A percentile compares a stretch with the other conserved stretches of the same genome.
Evolutionary conservation across 768 basidiomycete species (phyloP).

Genomic region (Tulasnella sp.): DNA sequence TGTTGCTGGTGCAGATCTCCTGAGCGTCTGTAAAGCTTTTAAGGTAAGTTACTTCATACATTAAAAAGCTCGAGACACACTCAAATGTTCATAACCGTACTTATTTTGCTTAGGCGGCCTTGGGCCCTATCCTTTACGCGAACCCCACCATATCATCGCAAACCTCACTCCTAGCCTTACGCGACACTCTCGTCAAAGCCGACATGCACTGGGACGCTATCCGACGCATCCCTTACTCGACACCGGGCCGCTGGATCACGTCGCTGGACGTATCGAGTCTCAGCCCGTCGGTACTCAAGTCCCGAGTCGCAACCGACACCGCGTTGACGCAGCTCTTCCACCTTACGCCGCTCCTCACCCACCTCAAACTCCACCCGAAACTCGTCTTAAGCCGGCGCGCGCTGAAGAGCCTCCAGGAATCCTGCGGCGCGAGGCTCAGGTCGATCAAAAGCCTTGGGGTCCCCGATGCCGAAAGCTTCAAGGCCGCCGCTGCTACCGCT

Average conservation of each 20-base stretch:
- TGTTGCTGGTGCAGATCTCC: slow-evolving; percentile 16
- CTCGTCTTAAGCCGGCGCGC: slow-evolving; percentile 46
- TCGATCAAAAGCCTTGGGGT: slow-evolving; percentile 12
- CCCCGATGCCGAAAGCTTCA: slow-evolving; percentile 36
- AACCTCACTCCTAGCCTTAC: slow-evolving; percentile 42
- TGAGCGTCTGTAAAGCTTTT: slow-evolving; percentile 32
- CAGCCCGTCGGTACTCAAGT: slow-evolving; percentile 32
- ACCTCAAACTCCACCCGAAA: slow-evolving; percentile 41
- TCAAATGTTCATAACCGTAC: background rate
- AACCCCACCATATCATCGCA: slow-evolving; percentile 36
- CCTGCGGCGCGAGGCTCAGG: slow-evolving; percentile 6
- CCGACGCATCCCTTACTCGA: slow-evolving; percentile 73
- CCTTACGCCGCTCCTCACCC: slow-evolving; percentile 50
- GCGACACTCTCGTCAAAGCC: slow-evolving; percentile 42
- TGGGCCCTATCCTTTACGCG: slow-evolving; percentile 56
- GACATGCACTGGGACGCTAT: slow-evolving; percentile 84
- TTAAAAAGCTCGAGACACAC: background rate
- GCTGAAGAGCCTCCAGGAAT: slow-evolving; percentile 27
- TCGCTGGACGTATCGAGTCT: slow-evolving; percentile 56
- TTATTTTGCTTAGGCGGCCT: slow-evolving; percentile 40
- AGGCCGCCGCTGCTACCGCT: slow-evolving; percentile 22
- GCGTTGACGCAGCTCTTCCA: slow-evolving; percentile 54
- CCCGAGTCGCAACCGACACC: slow-evolving; percentile 47
- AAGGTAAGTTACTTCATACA: slow-evolving; percentile 25
- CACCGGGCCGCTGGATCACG: slow-evolving; percentile 81